These are phyloP conservation scores for Trichoderma brevicompactum DNA, from an alignment of 2,329 filamentous ascomycete species.

Conservation along the genomic window DNA sequence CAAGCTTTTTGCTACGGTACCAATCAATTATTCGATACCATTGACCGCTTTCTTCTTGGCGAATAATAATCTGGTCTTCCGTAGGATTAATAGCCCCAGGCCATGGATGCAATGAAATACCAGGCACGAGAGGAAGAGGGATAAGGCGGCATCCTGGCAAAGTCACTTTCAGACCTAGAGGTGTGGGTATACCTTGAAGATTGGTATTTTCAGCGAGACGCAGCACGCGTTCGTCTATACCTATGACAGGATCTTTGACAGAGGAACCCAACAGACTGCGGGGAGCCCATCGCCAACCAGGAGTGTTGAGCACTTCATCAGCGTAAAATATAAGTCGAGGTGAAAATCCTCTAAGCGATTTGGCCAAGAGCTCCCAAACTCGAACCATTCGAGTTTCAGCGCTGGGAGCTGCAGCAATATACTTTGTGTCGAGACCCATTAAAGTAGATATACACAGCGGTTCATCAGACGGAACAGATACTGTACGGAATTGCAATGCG, in stretches of 20 bases:
- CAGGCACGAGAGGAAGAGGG: constrained; percentile 5
- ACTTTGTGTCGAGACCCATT: constrained; percentile 34
- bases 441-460: constrained; percentile 40
- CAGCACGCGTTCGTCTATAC: constrained; percentile 30
- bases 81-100: constrained; percentile 25
- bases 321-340: constrained; percentile 35
- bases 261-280: constrained; percentile 33
- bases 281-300: constrained; percentile 39
- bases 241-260: constrained; percentile 30
- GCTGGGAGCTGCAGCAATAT: constrained; percentile 29
- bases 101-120: constrained; percentile 32
- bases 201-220: constrained; percentile 21
- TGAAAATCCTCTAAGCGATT: constrained; percentile 31
- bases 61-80: constrained; percentile 32
- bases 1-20: constrained; percentile 33
- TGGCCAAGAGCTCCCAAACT: constrained; percentile 35
- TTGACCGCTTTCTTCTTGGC: constrained; percentile 20
- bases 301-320: constrained; percentile 33
- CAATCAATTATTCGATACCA: constrained; percentile 34
- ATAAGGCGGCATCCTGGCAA: constrained; percentile 30
- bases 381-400: constrained; percentile 34
- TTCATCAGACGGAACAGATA: constrained; percentile 39
- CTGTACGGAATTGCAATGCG: constrained; percentile 37
- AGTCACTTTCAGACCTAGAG: constrained; percentile 30
- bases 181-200: constrained; percentile 30